phyloP scores from a whole-genome alignment of 345 rosid genomes.

The Eucalyptus brandiana region DNA sequence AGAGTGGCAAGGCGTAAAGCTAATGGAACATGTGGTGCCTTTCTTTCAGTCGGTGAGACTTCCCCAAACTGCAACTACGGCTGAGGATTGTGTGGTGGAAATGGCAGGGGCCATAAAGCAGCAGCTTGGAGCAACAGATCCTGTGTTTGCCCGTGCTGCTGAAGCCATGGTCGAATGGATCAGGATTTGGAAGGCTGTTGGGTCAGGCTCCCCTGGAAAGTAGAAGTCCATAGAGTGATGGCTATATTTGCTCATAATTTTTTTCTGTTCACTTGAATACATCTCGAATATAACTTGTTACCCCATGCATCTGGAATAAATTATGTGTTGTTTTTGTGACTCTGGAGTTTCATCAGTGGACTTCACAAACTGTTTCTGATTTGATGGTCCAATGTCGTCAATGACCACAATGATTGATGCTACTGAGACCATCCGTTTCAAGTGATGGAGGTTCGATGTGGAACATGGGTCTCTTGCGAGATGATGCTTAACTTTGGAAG shows the following conservation, averaged over 20 bases:
- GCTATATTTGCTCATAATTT: not conserved
- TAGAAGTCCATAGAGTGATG: not conserved
- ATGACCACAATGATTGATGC: not conserved
- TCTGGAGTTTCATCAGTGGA: not conserved
- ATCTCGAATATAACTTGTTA: not conserved
- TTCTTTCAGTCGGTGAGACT: conserved; percentile 66
- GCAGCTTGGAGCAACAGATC: conserved; percentile 44
- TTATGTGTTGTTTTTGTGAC: not conserved
- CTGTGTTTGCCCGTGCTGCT: conserved; percentile 60
- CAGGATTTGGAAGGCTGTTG: conserved; percentile 57
- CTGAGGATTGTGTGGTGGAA: conserved; percentile 64
- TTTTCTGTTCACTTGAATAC: not conserved
- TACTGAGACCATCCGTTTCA: not conserved
- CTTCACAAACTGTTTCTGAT: not conserved
- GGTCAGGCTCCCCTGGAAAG: conserved; percentile 11
- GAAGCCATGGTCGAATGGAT: conserved; percentile 72
- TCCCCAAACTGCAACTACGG: conserved; percentile 35
- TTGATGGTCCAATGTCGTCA: not conserved
- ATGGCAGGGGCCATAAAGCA: conserved; percentile 56
- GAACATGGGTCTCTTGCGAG: not conserved
- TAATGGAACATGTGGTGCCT: conserved; percentile 83
- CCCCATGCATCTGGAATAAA: not conserved
- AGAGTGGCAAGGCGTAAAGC: conserved; percentile 96
- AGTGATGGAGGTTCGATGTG: not conserved
- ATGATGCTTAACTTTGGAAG: not conserved